A percentile compares a stretch with the other conserved stretches of the same genome.
Evolutionary conservation across 2,329 filamentous ascomycete species (phyloP).

Genomic region (Arachnomyces sp.): DNA sequence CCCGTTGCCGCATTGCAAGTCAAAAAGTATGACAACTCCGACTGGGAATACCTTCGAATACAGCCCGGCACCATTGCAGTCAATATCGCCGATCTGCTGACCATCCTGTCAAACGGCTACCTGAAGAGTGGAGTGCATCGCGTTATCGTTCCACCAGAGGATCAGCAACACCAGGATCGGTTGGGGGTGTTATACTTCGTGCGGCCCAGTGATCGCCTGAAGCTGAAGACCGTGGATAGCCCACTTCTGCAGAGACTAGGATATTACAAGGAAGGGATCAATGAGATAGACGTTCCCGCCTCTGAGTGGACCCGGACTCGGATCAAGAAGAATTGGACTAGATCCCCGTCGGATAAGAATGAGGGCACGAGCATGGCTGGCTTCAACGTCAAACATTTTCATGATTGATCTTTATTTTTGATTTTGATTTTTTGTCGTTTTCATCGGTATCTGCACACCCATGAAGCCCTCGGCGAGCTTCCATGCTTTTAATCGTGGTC

Average conservation of each 20-base stretch:
- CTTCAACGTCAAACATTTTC: no score
- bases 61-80: conserved; percentile 43
- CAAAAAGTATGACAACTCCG: conserved; percentile 32
- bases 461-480: no score
- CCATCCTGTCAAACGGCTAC: conserved; percentile 42
- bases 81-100: conserved; percentile 44
- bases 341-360: conserved; percentile 9
- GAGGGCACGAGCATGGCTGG: no score
- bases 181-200: conserved; percentile 39
- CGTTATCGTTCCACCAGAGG: conserved; percentile 38
- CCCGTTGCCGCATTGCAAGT: conserved; percentile 52
- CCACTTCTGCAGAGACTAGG: conserved; percentile 27
- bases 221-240: conserved; percentile 23
- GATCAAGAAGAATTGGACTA: conserved; percentile 22
- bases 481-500: no score
- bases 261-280: conserved; percentile 10
- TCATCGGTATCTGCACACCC: no score
- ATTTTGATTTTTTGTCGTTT: no score
- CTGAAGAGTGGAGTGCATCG: conserved; percentile 42
- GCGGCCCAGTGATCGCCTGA: conserved; percentile 28
- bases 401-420: no score
- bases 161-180: conserved; percentile 35
- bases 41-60: conserved; percentile 45
- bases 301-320: conserved; percentile 21
- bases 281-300: no score